Base-by-base conservation (phyloP, 139 green algal species). In the Asterochloris sp. region DNA sequence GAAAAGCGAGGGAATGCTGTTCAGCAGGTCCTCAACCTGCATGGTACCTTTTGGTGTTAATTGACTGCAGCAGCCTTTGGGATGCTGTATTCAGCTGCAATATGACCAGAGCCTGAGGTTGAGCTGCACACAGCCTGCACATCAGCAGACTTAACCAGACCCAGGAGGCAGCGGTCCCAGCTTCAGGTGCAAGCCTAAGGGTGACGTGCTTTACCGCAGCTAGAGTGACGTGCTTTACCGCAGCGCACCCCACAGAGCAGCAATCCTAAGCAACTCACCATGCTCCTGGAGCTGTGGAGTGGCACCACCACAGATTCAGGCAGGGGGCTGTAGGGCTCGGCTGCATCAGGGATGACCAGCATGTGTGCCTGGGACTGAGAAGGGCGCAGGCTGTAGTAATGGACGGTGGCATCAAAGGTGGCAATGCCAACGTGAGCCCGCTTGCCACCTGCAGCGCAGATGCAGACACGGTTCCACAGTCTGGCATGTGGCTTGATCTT, bases 391-490 rank as follows among this genome's bases (percentile, higher is more conserved):
- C 64, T 79, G 85, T 96, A 98, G 86, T 97, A 98, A 64, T 98
- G 92, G 54, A 98, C 83, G n/a, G 84, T 73, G 74, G 78, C 83
- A 86, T 97, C 95, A 86, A 92, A 98, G 4, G 95, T 97, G 26
- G 91, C 93, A 60, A 98, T 81, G 38, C 88, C 94, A 19, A 98
- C 87, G 62, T 90, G 81, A 12, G 91, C 85, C 54, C 83, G 77
- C 12, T 96, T 88, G 14, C 83, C 82, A 23, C 91, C 94, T 89
- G 90, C 69, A 76, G 14, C 10, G 13, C 27, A 23, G 38, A 54
- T 54, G 38, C 38, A 54, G 38, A 6, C 38, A 54, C 38, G 6
- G n/a, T n/a, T n/a, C n/a, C n/a, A 54, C 38, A 54, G 38, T 54
- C 38, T 6, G 38, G 38, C 38, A 54, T 54, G 38, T 54, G 38